Base-by-base conservation (phyloP, 805 yeast genomes). In the Maudiozyma barnettii region DNA sequence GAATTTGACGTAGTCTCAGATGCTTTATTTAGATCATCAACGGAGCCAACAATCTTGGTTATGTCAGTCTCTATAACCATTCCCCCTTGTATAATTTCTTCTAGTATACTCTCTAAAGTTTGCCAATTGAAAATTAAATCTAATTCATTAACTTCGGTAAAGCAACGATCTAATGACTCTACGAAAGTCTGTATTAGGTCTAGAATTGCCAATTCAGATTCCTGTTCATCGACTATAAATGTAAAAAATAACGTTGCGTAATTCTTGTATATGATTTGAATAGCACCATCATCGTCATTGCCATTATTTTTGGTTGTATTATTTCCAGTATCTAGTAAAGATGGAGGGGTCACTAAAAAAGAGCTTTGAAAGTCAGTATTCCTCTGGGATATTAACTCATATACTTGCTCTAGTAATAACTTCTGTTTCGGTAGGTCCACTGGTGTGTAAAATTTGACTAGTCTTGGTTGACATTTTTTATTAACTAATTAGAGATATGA, bases 41-140 rank as follows among this genome's bases (percentile, higher is more conserved):
- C 85, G 0, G 93, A 86, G 13, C 50, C 79, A 5, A 93, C 96
- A 33, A 93, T 89, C 50, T 83, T 78, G 22, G 69, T 60, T 19
- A 89, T 87, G 54, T 82, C 87, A 1, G 98, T 90, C 62, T 93
- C 99, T 35, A 93, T 85, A 8, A 93, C 99, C 95, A 93, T 83
- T 0, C 99, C 99, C 22, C 98, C 99, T 63, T 93, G 98, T 1
- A 93, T 82, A 31, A 93, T 84, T 58, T 93, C 98, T 57, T 83
- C 93, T 43, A 90, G 65, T 1, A 91, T 96, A 1, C 95, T 83
- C 62, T 91, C 95, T 30, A 91, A 70, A 5, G 89, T 95, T 66
- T 93, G 97, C 98, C 99, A 93, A 16, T 97, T 97, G 68, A 90
- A 91, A n/a, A 93, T 96, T 52, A 93, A 73, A 67, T 93, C 99